Conservation (phyloP, 2,329 filamentous ascomycete species). For the Fusarium sp. region DNA sequence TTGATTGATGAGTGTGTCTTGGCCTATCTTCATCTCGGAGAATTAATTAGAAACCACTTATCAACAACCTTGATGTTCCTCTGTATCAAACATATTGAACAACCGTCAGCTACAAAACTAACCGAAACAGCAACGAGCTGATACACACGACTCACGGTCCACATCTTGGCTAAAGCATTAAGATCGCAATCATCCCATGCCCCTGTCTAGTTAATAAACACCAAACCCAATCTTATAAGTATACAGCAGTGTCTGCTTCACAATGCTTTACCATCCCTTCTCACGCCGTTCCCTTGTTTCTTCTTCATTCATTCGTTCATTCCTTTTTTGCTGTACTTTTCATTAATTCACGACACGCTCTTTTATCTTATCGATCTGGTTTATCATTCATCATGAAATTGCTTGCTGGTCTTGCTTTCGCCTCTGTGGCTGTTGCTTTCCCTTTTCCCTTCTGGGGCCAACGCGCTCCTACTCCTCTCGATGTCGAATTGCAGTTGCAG, state of each 20-base stretch:
- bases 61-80: neutral
- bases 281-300: conserved; percentile 11
- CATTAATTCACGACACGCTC: conserved; percentile 16
- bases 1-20: too few species aligned
- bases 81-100: conserved; percentile 27
- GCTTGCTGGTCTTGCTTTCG: conserved; percentile 45
- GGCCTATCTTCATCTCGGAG: neutral
- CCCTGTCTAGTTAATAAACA: neutral
- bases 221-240: conserved; percentile 30
- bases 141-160: conserved; percentile 3
- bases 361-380: conserved; percentile 17
- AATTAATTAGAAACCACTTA: neutral
- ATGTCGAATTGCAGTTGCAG: conserved; percentile 59
- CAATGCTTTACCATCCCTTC: conserved; percentile 3
- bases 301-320: conserved; percentile 15
- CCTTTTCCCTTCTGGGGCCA: conserved; percentile 32
- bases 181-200: conserved; percentile 20
- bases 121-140: conserved; percentile 22
- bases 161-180: conserved; percentile 3
- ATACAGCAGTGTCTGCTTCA: conserved; percentile 11
- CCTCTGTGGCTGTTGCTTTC: conserved; percentile 43
- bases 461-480: conserved; percentile 56
- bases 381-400: conserved; percentile 44
- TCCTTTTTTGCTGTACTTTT: neutral
- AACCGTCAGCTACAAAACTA: neutral